phyloP scores from a whole-genome alignment of 2,329 filamentous ascomycete genomes.

The Pseudogymnoascus verrucosus region DNA sequence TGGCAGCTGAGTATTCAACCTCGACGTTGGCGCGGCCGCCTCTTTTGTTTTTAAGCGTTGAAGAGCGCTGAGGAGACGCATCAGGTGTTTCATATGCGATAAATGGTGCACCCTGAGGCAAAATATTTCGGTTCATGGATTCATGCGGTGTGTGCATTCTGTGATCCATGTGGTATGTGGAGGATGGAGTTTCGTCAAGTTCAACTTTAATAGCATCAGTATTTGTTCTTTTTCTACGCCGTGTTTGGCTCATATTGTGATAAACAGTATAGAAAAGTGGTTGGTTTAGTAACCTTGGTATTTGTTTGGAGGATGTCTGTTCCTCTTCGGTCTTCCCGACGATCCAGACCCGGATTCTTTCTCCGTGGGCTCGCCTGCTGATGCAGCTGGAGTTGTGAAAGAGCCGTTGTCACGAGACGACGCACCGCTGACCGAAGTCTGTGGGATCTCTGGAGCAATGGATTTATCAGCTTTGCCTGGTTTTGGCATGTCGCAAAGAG shows the following conservation, averaged over 20 bases:
- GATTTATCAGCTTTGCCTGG: slow-evolving; percentile 2
- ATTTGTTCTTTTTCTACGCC: background rate
- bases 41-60: background rate
- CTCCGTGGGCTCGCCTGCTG: background rate
- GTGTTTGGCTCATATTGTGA: background rate
- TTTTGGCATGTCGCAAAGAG: background rate
- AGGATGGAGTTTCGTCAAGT: background rate
- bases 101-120: slow-evolving; percentile 1
- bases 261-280: background rate
- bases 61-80: background rate
- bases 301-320: slow-evolving; percentile 5
- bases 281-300: slow-evolving; percentile 6
- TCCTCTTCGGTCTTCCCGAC: background rate
- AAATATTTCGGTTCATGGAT: background rate
- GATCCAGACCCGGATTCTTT: background rate
- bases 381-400: background rate
- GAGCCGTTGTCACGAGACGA: background rate
- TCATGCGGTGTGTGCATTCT: background rate
- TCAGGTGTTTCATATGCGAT: background rate
- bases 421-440: slow-evolving; percentile 5
- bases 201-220: background rate
- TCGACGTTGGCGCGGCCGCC: background rate
- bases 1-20: background rate
- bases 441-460: background rate
- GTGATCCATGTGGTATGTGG: background rate